Evolutionary conservation across 1,284 basidiomycete genomes (phyloP).

Genomic region (Tilletia horrida): DNA sequence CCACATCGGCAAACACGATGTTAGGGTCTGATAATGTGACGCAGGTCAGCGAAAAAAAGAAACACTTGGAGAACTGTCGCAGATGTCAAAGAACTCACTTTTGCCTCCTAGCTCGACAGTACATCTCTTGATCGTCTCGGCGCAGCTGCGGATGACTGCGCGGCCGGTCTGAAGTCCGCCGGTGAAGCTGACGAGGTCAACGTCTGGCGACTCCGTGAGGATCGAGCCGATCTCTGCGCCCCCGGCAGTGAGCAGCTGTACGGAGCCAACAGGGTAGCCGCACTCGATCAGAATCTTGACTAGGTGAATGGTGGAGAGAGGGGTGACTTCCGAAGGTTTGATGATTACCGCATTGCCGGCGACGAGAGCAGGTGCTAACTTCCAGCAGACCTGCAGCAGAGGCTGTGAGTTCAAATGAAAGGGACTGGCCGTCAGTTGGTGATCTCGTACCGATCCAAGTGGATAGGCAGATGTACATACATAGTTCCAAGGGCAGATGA

Average conservation of each 20-base stretch:
- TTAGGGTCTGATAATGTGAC: slow-evolving; percentile 37
- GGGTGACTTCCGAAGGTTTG: slow-evolving; percentile 55
- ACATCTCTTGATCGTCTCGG: slow-evolving; percentile 49
- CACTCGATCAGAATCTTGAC: slow-evolving; percentile 49
- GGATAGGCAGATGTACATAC: slow-evolving; percentile 15
- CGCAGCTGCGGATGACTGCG: slow-evolving; percentile 44
- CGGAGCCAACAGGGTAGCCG: slow-evolving; percentile 41
- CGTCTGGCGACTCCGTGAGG: slow-evolving; percentile 44
- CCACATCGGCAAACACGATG: slow-evolving; percentile 52
- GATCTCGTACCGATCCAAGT: background rate
- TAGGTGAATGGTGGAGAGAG: slow-evolving; percentile 51
- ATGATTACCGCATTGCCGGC: slow-evolving; percentile 53
- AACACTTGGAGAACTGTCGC: too few relatives aligned
- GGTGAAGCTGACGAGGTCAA: slow-evolving; percentile 53
- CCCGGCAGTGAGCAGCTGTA: slow-evolving; percentile 51
- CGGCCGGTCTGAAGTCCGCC: slow-evolving; percentile 52
- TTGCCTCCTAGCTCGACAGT: slow-evolving; percentile 54
- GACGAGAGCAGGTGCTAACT: slow-evolving; percentile 52
- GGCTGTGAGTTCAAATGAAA: slow-evolving; percentile 25
- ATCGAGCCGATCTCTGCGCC: slow-evolving; percentile 48
- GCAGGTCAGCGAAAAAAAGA: background rate
- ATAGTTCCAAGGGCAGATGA: slow-evolving; percentile 55
- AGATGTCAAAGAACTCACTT: slow-evolving; percentile 26
- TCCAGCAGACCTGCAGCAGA: slow-evolving; percentile 53
- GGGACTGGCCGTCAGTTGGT: background rate